A percentile compares a stretch with the other conserved stretches of the same genome.
phyloP scores from a whole-genome alignment of 2,329 filamentous ascomycete species.

The Metarhizium guizhouense region DNA sequence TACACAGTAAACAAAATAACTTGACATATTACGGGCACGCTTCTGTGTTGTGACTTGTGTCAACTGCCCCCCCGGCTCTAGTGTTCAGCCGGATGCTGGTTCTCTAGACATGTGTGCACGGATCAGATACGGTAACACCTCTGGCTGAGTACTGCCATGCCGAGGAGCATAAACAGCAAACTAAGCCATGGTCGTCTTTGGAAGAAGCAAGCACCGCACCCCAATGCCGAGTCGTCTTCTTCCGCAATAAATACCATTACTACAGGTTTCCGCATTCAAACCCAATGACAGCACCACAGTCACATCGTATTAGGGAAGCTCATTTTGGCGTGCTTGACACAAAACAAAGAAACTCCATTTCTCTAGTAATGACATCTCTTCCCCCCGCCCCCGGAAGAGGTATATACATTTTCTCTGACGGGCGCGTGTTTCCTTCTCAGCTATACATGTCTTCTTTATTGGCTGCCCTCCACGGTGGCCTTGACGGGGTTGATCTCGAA shows the following conservation, averaged over 20 bases:
- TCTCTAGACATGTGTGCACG: no score
- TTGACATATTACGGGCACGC: background rate
- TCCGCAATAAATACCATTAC: no score
- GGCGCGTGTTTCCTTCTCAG: background rate
- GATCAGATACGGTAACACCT: no score
- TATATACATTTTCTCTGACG: conserved; percentile 22
- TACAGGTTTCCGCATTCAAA: no score
- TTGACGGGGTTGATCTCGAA: conserved; percentile 68
- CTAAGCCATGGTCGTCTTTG: no score
- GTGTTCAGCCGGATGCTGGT: no score
- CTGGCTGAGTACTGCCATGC: no score
- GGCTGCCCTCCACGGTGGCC: conserved; percentile 36
- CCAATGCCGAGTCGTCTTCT: background rate
- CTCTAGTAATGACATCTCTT: conserved; percentile 12
- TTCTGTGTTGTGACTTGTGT: background rate
- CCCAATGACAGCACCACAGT: background rate
- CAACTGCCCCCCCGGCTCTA: background rate
- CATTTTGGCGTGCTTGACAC: background rate
- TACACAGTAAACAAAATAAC: background rate
- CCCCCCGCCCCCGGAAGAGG: conserved; percentile 24
- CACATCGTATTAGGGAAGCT: background rate
- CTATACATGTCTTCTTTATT: conserved; percentile 15
- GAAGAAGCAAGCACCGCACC: background rate
- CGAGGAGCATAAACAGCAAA: no score
- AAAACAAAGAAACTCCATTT: conserved; percentile 8